Evolutionary conservation across 1,284 basidiomycete genomes (phyloP).

Genomic region (Fereydounia khargensis): DNA sequence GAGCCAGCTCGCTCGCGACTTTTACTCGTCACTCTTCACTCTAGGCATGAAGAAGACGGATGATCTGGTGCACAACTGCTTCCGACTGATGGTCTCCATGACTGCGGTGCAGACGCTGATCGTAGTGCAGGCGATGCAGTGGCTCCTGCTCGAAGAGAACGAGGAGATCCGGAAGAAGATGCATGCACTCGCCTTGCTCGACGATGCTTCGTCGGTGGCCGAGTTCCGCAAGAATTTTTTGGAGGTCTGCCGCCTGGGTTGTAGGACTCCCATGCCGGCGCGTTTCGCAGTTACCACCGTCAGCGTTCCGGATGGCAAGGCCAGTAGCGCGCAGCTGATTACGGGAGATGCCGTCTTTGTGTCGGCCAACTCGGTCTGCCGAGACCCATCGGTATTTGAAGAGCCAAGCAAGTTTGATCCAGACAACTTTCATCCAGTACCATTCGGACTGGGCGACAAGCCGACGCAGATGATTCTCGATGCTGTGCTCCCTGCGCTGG

Average conservation of each 20-base stretch:
- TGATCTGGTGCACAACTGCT: slow-evolving; percentile 22
- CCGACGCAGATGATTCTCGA: slow-evolving; percentile 26
- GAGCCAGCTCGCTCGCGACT: slow-evolving; percentile 23
- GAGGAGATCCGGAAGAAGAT: slow-evolving; percentile 12
- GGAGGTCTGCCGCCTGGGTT: slow-evolving; percentile 18
- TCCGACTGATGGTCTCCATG: slow-evolving; percentile 31
- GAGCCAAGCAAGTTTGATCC: slow-evolving; percentile 13
- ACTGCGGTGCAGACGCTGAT: slow-evolving; percentile 28
- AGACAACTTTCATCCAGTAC: slow-evolving; percentile 8
- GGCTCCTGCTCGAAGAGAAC: slow-evolving; percentile 23
- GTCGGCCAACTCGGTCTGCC: slow-evolving; percentile 20
- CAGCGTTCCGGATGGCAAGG: slow-evolving; percentile 12
- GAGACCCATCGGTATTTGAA: slow-evolving; percentile 19
- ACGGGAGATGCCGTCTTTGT: slow-evolving; percentile 28
- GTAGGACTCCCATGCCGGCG: slow-evolving; percentile 19
- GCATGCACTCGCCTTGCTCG: slow-evolving; percentile 14
- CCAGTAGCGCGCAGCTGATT: slow-evolving; percentile 11
- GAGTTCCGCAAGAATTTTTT: slow-evolving; percentile 23
- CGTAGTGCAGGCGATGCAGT: slow-evolving; percentile 26
- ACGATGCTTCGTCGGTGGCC: slow-evolving; percentile 14
- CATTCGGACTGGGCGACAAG: slow-evolving; percentile 28
- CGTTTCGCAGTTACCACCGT: slow-evolving; percentile 20
- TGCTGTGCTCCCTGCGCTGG: slow-evolving; percentile 23
- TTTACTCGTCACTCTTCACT: slow-evolving; percentile 24
- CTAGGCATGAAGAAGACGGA: slow-evolving; percentile 30